Base-by-base conservation (phyloP, 192 early-diverging fungal genomes). In the Jimgerdemannia flammicorona region DNA sequence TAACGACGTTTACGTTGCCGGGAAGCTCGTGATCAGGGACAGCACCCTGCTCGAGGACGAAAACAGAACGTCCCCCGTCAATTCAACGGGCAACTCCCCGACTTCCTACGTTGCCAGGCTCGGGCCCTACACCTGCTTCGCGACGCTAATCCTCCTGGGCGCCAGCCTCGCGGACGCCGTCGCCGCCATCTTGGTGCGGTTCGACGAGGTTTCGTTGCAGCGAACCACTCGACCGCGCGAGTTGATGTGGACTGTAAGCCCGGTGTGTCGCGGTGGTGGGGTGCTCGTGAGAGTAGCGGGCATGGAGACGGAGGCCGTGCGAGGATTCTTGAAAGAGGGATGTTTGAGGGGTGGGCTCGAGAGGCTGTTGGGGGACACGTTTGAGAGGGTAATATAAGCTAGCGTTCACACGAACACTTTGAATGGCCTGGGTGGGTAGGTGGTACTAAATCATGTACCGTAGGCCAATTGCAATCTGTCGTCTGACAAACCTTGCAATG, bases 111-210 rank as follows among this genome's bases (percentile, higher is more conserved):
- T 84, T 40, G 43, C 83, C 3, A 77, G 86, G 10, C 76, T 93
- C 63, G 75, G 79, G 43, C 86, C 86, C 3, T 90, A 90, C 68
- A 82, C 85, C 7, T 90, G 90, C 63, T 91, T 88, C 74, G 90
- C 88, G 10, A 90, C 87, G 29, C 71, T 93, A 3, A 86, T 91
- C 67, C 77, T 93, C 64, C 78, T 90, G 72, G 90, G 89, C 11
- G 84, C 83, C 18, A 69, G 69, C 66, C 43, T 77, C 10, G 39
- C 43, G 3, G 19, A 70, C 29, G 71, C 75, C 0, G 65, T 67
- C 43, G 8, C 73, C 14, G 18, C 40, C 4, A 69, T 83, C 14
- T 70, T 72, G 40, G 65, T 66, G n/a, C 70, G 68, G 40, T 75
- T 78, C 4, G 73, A 72, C 41, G 63, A 67, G 18, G 68, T 77